Conservation (phyloP, 768 basidiomycete genomes). For the Boletus insuetus region DNA sequence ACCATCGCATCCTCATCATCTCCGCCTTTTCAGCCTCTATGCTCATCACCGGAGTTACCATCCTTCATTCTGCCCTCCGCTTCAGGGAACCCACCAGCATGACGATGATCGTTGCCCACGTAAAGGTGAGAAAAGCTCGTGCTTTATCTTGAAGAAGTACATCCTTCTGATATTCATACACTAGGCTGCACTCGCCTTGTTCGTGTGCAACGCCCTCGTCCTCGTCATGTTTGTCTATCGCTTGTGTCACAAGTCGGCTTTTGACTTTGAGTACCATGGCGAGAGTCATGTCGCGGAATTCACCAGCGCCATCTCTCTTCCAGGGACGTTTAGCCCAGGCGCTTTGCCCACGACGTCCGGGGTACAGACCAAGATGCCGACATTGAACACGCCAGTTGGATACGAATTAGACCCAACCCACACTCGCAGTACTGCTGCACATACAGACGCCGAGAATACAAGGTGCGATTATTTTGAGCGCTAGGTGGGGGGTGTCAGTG, state of each 20-base stretch:
- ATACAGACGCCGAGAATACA: neutral
- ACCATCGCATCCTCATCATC: constrained; percentile 20
- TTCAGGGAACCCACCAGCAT: neutral
- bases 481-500: neutral
- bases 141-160: neutral
- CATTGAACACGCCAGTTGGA: no score
- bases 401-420: neutral
- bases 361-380: neutral
- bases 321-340: constrained; percentile 8
- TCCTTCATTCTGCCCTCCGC: constrained; percentile 23
- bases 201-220: constrained; percentile 23
- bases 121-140: constrained; percentile 15
- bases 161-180: neutral
- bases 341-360: neutral
- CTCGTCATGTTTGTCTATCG: constrained; percentile 18
- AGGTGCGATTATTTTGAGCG: neutral
- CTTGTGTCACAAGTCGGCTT: neutral
- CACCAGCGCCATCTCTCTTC: constrained; percentile 18
- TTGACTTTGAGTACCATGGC: neutral
- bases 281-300: constrained; percentile 1
- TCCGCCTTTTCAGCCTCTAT: constrained; percentile 23
- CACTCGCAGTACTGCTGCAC: no score
- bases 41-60: constrained; percentile 20
- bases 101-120: constrained; percentile 19
- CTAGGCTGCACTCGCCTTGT: constrained; percentile 19